Base-by-base conservation (phyloP, 441 rosid species). In the Pelargonium fulgidum region DNA sequence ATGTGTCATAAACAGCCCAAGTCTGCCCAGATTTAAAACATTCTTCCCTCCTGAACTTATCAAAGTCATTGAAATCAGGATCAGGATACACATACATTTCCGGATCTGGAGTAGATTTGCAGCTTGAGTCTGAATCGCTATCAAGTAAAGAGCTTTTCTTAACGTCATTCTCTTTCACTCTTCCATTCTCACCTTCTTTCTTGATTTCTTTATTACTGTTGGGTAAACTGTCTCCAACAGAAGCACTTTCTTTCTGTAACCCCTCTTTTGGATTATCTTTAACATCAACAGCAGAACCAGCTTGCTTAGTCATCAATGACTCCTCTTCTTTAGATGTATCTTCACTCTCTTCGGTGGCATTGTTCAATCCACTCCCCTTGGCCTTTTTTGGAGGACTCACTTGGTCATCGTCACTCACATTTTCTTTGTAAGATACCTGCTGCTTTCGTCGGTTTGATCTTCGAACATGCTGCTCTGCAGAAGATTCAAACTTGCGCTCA, bases 361-460 rank as follows among this genome's bases (percentile, higher is more conserved):
- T 48, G 8, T 73, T 71, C 33, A 77, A 77, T 58, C 70, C 78
- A 76, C 61, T 76, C 65, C 42, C 74, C 75, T 67, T 76, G 0
- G 83, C 66, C 76, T 68, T 83, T 75, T 89, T 82, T 58, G 73
- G 77, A 64, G 44, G 70, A 48, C 61, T 76, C 36, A 58, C 66
- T 14, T 69, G 69, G 6, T 88, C 95, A 47, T 91, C 99, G 17
- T 89, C 96, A 70, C 87, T 89, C 72, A 73, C 11, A 75, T 81
- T 92, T 80, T 92, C 99, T 44, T 81, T 81, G 39, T 90, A 94
- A 12, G 93, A 85, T 74, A 92, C 89, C 45, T 79, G 73, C 71
- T 79, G 96, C 82, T 81, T 94, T 68, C 62, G 80, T 73, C 99
- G 82, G 61, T 76, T 83, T 68, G 99, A 94, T 84, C 99, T 85